These are phyloP conservation scores for Salix koriyanagi DNA, from an alignment of 345 rosid species.

Conservation along the genomic window DNA sequence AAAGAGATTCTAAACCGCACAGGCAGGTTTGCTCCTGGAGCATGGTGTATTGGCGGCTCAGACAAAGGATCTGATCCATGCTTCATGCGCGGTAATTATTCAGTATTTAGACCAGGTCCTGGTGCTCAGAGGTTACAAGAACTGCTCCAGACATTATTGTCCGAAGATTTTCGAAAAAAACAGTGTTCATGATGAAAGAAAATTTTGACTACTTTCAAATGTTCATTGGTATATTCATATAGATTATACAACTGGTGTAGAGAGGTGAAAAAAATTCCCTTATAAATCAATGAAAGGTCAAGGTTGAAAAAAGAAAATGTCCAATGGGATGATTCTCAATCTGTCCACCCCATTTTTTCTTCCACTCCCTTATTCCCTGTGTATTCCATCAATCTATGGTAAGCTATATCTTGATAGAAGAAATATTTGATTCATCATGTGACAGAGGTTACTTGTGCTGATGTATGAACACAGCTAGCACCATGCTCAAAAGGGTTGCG, in stretches of 20 bases:
- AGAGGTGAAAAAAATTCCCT: constrained; percentile 9
- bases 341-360: neutral
- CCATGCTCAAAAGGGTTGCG: too few species aligned
- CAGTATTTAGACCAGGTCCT: constrained; percentile 68
- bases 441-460: neutral
- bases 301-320: neutral
- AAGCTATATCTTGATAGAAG: neutral
- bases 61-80: constrained; percentile 60
- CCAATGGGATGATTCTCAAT: neutral
- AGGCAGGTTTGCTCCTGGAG: constrained; percentile 60
- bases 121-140: constrained; percentile 60
- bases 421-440: neutral
- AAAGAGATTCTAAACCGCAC: constrained; percentile 64
- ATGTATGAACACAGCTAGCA: too few species aligned
- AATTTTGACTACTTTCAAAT: constrained; percentile 22
- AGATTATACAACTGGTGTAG: constrained; percentile 23
- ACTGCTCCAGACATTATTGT: constrained; percentile 48
- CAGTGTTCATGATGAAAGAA: constrained; percentile 46
- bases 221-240: constrained; percentile 35
- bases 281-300: constrained; percentile 14
- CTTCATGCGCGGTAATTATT: constrained; percentile 49
- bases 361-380: neutral
- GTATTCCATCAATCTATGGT: neutral
- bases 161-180: constrained; percentile 52
- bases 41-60: constrained; percentile 75